These are phyloP conservation scores for Sergeia podlipaevii DNA, from an alignment of 208 protist genomes.

Conservation along the genomic window DNA sequence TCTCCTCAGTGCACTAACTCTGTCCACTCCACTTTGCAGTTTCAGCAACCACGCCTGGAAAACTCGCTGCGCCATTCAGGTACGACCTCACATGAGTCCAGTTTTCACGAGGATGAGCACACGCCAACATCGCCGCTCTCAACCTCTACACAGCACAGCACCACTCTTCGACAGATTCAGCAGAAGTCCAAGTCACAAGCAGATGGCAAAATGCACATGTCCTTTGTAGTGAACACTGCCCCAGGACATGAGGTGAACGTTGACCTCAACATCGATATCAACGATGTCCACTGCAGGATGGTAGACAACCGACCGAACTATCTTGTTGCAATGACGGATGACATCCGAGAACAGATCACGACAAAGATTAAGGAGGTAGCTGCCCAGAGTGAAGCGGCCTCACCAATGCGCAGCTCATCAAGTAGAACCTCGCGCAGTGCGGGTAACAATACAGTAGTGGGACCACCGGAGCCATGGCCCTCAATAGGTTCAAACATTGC, in stretches of 20 bases:
- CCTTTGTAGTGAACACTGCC: constrained; percentile 55
- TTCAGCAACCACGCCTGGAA: too few relatives aligned
- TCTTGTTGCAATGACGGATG: constrained; percentile 70
- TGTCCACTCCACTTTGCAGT: constrained; percentile 3
- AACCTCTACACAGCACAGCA: constrained; percentile 20
- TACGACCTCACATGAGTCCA: constrained; percentile 7
- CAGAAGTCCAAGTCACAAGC: constrained; percentile 26
- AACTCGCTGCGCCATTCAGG: not conserved
- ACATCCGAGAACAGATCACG: constrained; percentile 59
- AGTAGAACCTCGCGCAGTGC: not conserved
- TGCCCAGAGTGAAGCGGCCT: constrained; percentile 10
- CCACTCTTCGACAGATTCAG: not conserved
- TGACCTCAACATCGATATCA: constrained; percentile 63
- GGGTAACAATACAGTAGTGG: too few relatives aligned
- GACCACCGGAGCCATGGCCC: too few relatives aligned
- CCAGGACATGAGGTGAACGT: constrained; percentile 59
- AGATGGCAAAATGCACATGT: constrained; percentile 73
- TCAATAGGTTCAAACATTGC: too few relatives aligned
- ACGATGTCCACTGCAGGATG: constrained; percentile 68
- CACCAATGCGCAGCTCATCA: constrained; percentile 1
- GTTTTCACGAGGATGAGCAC: constrained; percentile 3
- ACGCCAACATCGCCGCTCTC: constrained; percentile 23
- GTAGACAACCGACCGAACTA: constrained; percentile 77
- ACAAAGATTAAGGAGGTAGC: constrained; percentile 60
- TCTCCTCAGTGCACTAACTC: constrained; percentile 3